phyloP scores from a whole-genome alignment of 2,329 filamentous ascomycete species.

The Aaosphaeria arxii region DNA sequence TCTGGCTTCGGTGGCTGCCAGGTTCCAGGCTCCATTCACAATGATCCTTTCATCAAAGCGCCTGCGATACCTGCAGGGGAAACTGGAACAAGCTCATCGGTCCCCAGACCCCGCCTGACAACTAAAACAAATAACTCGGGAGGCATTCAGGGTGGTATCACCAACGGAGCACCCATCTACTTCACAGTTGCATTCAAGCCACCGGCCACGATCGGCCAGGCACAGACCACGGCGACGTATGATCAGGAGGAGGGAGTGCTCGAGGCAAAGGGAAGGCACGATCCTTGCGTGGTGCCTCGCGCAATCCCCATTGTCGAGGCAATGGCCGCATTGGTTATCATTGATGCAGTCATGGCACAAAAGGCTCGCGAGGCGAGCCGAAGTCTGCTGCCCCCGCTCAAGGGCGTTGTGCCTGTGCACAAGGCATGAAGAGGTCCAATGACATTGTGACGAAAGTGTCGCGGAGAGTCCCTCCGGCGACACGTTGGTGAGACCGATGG shows the following conservation, averaged over 20 bases:
- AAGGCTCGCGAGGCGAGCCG: conserved; percentile 53
- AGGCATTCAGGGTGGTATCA: conserved; percentile 92
- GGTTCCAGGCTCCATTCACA: conserved; percentile 85
- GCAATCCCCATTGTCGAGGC: conserved; percentile 87
- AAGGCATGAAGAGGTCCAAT: conserved; percentile 1
- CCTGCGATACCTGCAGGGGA: conserved; percentile 32
- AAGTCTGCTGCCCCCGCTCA: conserved; percentile 37
- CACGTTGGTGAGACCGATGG: no score
- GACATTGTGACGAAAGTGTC: no score
- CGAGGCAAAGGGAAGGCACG: conserved; percentile 89
- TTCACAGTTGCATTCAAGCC: conserved; percentile 96
- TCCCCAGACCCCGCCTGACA: conserved; percentile 59
- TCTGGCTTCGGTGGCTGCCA: conserved; percentile 87
- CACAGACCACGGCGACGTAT: conserved; percentile 80
- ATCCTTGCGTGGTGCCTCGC: conserved; percentile 86
- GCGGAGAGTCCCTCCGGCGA: no score
- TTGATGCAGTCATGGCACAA: conserved; percentile 84
- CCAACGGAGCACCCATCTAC: conserved; percentile 90
- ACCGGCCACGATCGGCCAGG: conserved; percentile 81
- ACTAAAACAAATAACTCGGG: conserved; percentile 95
- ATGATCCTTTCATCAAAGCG: conserved; percentile 76
- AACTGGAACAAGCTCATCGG: conserved; percentile 37
- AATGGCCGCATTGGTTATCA: conserved; percentile 84
- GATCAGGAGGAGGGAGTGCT: conserved; percentile 71
- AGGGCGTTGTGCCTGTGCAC: conserved; percentile 33